Conservation (phyloP, 495 filamentous ascomycete genomes). For the Venustampulla echinocandica region DNA sequence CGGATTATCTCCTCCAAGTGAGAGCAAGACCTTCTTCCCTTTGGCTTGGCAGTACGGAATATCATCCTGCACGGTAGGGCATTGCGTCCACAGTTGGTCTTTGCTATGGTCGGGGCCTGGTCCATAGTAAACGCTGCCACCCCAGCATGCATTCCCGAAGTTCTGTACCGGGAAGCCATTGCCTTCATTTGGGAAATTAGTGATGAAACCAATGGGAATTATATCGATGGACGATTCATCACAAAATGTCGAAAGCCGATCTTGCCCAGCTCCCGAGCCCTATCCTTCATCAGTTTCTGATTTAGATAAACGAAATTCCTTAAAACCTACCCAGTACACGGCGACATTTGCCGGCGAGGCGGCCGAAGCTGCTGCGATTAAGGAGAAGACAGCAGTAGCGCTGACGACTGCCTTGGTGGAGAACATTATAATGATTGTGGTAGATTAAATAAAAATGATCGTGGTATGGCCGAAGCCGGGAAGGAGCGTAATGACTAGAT, state of each 20-base stretch:
- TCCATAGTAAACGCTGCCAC: constrained; percentile 24
- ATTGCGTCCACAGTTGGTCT: constrained; percentile 26
- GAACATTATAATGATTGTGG: constrained; percentile 19
- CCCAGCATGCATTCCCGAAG: constrained; percentile 54
- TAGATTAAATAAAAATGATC: constrained; percentile 14
- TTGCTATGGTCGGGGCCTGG: constrained; percentile 25
- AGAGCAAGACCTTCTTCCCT: constrained; percentile 56
- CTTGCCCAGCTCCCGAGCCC: constrained; percentile 40
- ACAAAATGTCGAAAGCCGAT: constrained; percentile 47
- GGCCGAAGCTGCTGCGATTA: constrained; percentile 10
- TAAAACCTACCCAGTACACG: constrained; percentile 40
- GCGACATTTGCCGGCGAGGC: constrained; percentile 35
- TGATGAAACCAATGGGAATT: constrained; percentile 58
- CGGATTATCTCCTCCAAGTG: constrained; percentile 43
- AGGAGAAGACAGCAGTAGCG: constrained; percentile 17
- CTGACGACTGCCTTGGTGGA: constrained; percentile 15
- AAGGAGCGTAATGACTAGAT: constrained; percentile 23
- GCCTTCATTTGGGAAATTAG: constrained; percentile 49
- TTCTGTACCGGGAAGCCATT: constrained; percentile 51
- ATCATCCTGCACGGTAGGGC: constrained; percentile 32
- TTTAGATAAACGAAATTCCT: not conserved
- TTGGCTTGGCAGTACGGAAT: constrained; percentile 38
- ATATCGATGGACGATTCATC: constrained; percentile 52
- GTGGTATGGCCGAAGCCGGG: constrained; percentile 22
- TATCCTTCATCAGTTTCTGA: constrained; percentile 10